These are phyloP conservation scores for Obba rivulosa DNA, from an alignment of 768 basidiomycete species.

Conservation along the genomic window DNA sequence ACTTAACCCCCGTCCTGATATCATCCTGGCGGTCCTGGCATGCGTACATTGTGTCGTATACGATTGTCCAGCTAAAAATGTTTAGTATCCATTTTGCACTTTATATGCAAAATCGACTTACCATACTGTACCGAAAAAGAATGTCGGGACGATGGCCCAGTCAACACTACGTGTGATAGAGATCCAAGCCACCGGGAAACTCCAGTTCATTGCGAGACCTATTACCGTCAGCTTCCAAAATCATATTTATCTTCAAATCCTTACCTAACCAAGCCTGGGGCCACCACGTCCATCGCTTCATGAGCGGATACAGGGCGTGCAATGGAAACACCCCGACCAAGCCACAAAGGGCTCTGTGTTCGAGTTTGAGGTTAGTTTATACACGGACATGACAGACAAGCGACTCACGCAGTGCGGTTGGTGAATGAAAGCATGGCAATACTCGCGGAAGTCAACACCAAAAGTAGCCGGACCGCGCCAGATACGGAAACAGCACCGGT, in stretches of 20 bases:
- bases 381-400: background rate
- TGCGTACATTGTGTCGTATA: conserved; percentile 71
- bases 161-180: conserved; percentile 28
- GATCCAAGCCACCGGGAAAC: conserved; percentile 44
- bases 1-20: conserved; percentile 64
- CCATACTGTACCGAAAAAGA: conserved; percentile 17
- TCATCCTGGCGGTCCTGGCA: conserved; percentile 79
- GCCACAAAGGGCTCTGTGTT: conserved; percentile 7
- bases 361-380: no score
- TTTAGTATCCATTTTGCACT: no score
- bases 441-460: conserved; percentile 6
- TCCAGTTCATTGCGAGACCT: conserved; percentile 48
- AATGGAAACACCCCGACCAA: conserved; percentile 14
- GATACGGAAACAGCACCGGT: conserved; percentile 27
- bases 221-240: background rate
- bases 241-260: background rate
- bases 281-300: conserved; percentile 55
- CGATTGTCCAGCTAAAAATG: conserved; percentile 36
- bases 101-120: background rate
- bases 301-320: conserved; percentile 37
- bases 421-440: conserved; percentile 7
- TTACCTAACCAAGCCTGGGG: conserved; percentile 58
- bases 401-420: conserved; percentile 10
- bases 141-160: conserved; percentile 16
- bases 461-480: conserved; percentile 24